phyloP scores from a whole-genome alignment of 805 yeast genomes.

The Candida fluviatilis region DNA sequence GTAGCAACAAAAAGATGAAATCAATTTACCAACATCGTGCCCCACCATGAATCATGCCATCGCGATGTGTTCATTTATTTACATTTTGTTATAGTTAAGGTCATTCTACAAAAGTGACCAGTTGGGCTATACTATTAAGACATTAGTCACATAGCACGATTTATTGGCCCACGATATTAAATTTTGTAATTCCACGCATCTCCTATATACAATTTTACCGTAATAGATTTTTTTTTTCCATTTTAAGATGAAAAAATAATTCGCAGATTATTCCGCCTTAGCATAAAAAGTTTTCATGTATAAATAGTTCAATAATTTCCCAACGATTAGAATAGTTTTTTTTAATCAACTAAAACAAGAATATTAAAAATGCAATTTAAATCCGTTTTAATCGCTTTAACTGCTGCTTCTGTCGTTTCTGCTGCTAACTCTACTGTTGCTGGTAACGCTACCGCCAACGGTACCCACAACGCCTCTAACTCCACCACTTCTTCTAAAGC shows the following conservation, averaged over 20 bases:
- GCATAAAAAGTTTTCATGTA: neutral
- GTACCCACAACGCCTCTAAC: constrained; percentile 16
- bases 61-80: too few relatives aligned
- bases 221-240: neutral
- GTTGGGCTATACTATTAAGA: too few relatives aligned
- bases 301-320: neutral
- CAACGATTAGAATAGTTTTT: neutral
- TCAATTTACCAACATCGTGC: too few relatives aligned
- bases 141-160: too few relatives aligned
- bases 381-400: constrained; percentile 33
- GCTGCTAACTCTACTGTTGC: constrained; percentile 29
- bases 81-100: too few relatives aligned
- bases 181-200: too few relatives aligned
- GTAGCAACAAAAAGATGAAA: too few relatives aligned
- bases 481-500: constrained; percentile 32
- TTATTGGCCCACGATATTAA: too few relatives aligned
- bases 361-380: constrained; percentile 43
- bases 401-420: constrained; percentile 33
- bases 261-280: neutral
- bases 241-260: neutral
- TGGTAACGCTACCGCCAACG: constrained; percentile 20
- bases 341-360: neutral
- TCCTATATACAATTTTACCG: too few relatives aligned
- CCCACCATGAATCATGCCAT: too few relatives aligned
- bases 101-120: too few relatives aligned